Evolutionary conservation across 139 green algal species (phyloP).

Genomic region (Micromonas commoda): DNA sequence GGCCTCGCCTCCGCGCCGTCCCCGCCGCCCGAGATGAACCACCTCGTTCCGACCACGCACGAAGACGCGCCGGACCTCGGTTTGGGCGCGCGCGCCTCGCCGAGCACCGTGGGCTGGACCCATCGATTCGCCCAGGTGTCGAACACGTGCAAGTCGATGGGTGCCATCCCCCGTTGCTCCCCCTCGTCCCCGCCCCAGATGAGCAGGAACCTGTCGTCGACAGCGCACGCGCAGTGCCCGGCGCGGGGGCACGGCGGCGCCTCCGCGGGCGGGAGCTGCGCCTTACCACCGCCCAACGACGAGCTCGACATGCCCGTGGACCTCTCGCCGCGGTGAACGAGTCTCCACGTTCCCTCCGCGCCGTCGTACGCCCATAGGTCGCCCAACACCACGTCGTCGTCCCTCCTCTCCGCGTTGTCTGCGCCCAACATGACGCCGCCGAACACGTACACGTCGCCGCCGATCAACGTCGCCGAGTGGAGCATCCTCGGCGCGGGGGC

Average conservation of each 20-base stretch:
- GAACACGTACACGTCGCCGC: not conserved
- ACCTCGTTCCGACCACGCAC: not conserved
- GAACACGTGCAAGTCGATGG: too few relatives aligned
- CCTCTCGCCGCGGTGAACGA: too few relatives aligned
- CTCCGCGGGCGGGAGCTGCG: too few relatives aligned
- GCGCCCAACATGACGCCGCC: not conserved
- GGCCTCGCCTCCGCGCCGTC: not conserved
- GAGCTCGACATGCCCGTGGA: too few relatives aligned
- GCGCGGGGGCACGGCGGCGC: not conserved
- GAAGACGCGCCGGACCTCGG: not conserved
- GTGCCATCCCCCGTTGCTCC: too few relatives aligned
- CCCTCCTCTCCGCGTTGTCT: not conserved
- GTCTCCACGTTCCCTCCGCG: not conserved
- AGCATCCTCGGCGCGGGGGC: not conserved
- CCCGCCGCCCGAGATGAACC: conserved; percentile 12
- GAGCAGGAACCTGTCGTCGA: not conserved
- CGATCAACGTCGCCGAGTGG: conserved; percentile 1
- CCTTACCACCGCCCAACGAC: too few relatives aligned
- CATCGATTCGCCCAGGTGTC: not conserved
- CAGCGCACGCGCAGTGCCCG: not conserved
- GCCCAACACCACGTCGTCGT: not conserved
- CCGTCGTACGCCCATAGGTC: conserved; percentile 3
- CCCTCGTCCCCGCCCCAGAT: not conserved
- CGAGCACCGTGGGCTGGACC: not conserved
- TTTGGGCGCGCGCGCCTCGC: not conserved